Conservation (phyloP, 2,329 filamentous ascomycete genomes). For the Blastomyces silverae region DNA sequence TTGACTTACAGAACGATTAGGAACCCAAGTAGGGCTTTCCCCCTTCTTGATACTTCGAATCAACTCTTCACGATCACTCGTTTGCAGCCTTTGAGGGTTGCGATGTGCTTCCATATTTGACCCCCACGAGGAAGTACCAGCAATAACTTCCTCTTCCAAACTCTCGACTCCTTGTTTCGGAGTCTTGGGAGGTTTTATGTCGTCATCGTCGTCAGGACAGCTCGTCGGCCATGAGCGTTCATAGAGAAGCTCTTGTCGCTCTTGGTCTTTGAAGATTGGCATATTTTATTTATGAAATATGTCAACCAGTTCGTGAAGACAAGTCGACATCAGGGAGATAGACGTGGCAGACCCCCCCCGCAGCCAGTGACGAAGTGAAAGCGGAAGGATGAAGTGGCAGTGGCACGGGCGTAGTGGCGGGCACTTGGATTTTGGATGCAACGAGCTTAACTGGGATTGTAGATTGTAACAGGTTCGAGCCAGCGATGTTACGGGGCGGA, state of each 20-base stretch:
- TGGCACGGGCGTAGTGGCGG: slow-evolving; percentile 19
- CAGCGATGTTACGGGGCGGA: neutral
- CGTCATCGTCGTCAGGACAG: slow-evolving; percentile 12
- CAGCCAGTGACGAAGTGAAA: slow-evolving; percentile 13
- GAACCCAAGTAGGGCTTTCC: slow-evolving; percentile 68
- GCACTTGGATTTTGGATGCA: neutral
- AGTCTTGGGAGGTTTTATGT: slow-evolving; percentile 19
- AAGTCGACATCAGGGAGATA: slow-evolving; percentile 8
- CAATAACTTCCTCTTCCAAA: slow-evolving; percentile 19
- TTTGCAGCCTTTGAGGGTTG: slow-evolving; percentile 24
- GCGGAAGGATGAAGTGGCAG: slow-evolving; percentile 20
- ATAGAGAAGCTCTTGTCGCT: slow-evolving; percentile 30
- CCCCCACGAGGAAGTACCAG: slow-evolving; percentile 19
- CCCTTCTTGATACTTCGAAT: slow-evolving; percentile 78
- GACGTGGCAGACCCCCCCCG: slow-evolving; percentile 21
- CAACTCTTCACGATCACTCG: slow-evolving; percentile 62
- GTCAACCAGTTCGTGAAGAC: slow-evolving; percentile 12
- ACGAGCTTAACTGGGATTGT: neutral
- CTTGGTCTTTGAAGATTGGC: slow-evolving; percentile 28
- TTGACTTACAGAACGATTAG: slow-evolving; percentile 52
- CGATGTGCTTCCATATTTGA: slow-evolving; percentile 19
- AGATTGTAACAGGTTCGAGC: neutral
- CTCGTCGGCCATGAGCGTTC: slow-evolving; percentile 21
- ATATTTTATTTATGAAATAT: slow-evolving; percentile 21
- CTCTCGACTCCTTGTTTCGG: slow-evolving; percentile 18